A percentile compares a stretch with the other conserved stretches of the same genome.
Conservation (phyloP, 1,139 yeast genomes). For the Entelexis sorbosivorans region DNA sequence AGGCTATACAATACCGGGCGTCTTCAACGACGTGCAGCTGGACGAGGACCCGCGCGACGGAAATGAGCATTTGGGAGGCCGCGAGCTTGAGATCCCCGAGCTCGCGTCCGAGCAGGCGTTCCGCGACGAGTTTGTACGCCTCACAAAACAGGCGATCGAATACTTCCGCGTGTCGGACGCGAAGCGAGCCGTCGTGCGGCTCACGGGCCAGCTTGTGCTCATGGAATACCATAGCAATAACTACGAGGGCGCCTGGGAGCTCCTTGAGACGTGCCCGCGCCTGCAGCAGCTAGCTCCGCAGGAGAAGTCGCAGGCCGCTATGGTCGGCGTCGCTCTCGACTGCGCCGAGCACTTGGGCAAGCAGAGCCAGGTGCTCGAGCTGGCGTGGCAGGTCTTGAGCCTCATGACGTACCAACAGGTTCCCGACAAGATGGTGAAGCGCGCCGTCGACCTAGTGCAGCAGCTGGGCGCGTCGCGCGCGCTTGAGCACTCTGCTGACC, state of each 20-base stretch:
- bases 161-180: slow-evolving; percentile 42
- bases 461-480: slow-evolving; percentile 8
- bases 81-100: slow-evolving; percentile 20
- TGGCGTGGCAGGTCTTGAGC: slow-evolving; percentile 25
- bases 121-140: slow-evolving; percentile 30
- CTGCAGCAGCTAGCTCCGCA: slow-evolving; percentile 43
- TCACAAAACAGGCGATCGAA: slow-evolving; percentile 39
- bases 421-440: slow-evolving; percentile 18
- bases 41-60: slow-evolving; percentile 20
- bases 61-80: neutral
- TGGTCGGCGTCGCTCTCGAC: slow-evolving; percentile 55
- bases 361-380: slow-evolving; percentile 26
- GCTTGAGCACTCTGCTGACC: slow-evolving; percentile 16
- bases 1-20: slow-evolving; percentile 36
- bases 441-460: slow-evolving; percentile 21
- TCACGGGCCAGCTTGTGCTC: slow-evolving; percentile 74
- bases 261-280: slow-evolving; percentile 57
- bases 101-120: slow-evolving; percentile 29
- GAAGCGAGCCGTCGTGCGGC: slow-evolving; percentile 55
- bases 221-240: slow-evolving; percentile 50
- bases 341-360: slow-evolving; percentile 46
- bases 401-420: slow-evolving; percentile 33
- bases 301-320: slow-evolving; percentile 56
- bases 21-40: slow-evolving; percentile 34
- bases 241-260: slow-evolving; percentile 49